Evolutionary conservation across 257 asterid species (phyloP).

Genomic region (Petrea volubilis): DNA sequence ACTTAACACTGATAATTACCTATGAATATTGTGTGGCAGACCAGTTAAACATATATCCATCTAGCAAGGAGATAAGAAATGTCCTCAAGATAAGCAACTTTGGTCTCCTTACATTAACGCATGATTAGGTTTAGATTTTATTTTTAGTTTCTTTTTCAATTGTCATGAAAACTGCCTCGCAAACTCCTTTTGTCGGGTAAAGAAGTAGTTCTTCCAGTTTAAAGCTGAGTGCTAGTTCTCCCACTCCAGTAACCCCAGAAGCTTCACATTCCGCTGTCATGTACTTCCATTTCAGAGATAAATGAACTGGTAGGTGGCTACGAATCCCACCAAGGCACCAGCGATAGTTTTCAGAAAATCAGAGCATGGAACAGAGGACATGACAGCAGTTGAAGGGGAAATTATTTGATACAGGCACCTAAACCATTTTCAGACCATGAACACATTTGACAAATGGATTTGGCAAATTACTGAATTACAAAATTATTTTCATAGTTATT

Average conservation of each 20-base stretch:
- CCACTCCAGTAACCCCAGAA: not conserved
- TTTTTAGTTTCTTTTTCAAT: not conserved
- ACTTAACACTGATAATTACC: not conserved
- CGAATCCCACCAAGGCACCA: not conserved
- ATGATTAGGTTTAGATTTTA: not conserved
- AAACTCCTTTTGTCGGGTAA: not conserved
- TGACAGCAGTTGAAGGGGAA: no score
- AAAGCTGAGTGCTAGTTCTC: no score
- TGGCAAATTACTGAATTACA: not conserved
- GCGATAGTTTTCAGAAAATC: not conserved
- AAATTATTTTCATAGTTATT: not conserved
- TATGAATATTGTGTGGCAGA: not conserved
- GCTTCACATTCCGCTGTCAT: not conserved
- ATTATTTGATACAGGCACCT: not conserved
- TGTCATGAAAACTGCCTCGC: not conserved
- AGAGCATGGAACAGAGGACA: no score
- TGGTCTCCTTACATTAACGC: not conserved
- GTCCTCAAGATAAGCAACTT: not conserved
- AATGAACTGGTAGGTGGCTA: not conserved
- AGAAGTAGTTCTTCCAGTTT: constrained; percentile 7
- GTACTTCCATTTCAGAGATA: not conserved
- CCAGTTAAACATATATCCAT: not conserved
- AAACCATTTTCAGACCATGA: not conserved
- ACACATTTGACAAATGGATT: constrained; percentile 1
- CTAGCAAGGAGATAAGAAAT: not conserved